Evolutionary conservation across 176 grass and related monocot species (phyloP), one percentile per base, ranked within the genome.

Genomic region (Phoenix dactylifera): DNA sequence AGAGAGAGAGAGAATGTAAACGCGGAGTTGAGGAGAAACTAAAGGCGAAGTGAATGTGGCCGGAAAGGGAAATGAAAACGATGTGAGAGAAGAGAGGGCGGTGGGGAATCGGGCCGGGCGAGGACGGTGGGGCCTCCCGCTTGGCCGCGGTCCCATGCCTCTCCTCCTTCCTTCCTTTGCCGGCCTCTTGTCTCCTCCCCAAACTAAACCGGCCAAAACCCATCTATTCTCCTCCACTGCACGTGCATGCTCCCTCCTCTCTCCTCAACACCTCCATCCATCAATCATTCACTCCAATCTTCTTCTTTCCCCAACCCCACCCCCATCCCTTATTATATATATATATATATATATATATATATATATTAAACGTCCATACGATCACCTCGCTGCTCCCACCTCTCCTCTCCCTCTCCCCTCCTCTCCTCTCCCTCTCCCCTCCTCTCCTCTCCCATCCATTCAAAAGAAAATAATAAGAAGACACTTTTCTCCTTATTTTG

Each of bases 31-130:
- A 59, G 69, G 48, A 56, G 35, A 15, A 25, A n/a, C 2, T 72
- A 72, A 72, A 72, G 69, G 32, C 69, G 57, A n/a, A 72, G 57
- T 72, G 57, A 72, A 72, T 60, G 30, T 44, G 58, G 50, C 69
- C 56, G 22, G 56, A 72, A 72, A 72, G 50, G 39, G 61, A 61
- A 62, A 49, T n/a, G 22, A 26, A 72, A 24, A 60, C 4, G 60
- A 58, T 58, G 59, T 71, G 26, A 16, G 25, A 16, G 49, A 25
- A 49, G 58, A 19, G 69, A 10, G 57, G 56, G 61, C 56, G 71
- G 28, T 52, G 54, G 48, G 59, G 26, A 74, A 74, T 16, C 64
- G 59, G 71, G 61, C 59, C 71, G 17, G 24, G 51, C 49, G 71
- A 57, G 54, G 51, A 58, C 70, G 49, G 51, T 59, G 59, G 55